Conservation (phyloP, 257 asterid species). For the Solanum appendiculatum region DNA sequence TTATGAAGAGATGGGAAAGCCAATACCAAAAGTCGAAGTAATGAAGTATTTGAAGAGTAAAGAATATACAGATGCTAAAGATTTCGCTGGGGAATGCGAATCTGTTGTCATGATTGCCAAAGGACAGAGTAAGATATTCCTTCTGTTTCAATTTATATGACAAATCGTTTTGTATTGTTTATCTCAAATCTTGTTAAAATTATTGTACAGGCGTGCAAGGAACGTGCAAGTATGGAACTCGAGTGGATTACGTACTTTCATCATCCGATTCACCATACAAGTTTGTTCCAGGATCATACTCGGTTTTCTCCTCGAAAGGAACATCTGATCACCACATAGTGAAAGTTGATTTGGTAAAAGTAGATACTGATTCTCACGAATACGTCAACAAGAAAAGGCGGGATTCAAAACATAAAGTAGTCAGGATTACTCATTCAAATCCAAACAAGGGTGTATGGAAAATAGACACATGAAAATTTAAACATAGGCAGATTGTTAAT, state of each 20-base stretch:
- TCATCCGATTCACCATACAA: conserved; percentile 56
- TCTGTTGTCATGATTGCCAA: conserved; percentile 93
- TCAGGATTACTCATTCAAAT: conserved; percentile 50
- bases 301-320: conserved; percentile 86
- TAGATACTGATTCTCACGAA: conserved; percentile 14
- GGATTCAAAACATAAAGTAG: conserved; percentile 35
- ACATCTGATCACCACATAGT: conserved; percentile 98
- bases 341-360: conserved; percentile 66
- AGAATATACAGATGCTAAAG: conserved; percentile 74
- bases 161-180: not conserved
- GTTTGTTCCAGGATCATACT: conserved; percentile 83
- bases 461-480: conserved; percentile 21
- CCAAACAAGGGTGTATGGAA: conserved; percentile 64
- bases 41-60: conserved; percentile 65
- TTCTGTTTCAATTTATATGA: not conserved
- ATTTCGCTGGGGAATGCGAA: conserved; percentile 86
- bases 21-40: conserved; percentile 73
- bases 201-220: conserved; percentile 74
- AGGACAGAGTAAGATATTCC: conserved; percentile 64
- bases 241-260: conserved; percentile 70
- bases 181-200: not conserved
- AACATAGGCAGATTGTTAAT: not conserved
- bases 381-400: conserved; percentile 15
- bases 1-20: conserved; percentile 88
- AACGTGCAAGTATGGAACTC: conserved; percentile 90